Evolutionary conservation across 345 rosid genomes (phyloP).

Genomic region (Gossypium mustelinum): DNA sequence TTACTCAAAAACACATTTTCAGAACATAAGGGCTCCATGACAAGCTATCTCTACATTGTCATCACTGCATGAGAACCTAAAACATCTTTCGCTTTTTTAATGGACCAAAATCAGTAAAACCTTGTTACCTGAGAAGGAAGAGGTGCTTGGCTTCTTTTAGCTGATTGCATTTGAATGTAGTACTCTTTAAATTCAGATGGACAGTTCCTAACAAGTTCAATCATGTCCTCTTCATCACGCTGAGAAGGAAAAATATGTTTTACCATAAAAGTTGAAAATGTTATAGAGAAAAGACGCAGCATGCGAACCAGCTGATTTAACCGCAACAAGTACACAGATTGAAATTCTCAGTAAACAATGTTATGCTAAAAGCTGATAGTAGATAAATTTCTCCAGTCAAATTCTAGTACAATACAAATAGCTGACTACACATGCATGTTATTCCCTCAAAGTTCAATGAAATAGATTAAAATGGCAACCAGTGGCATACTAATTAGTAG

Average conservation of each 20-base stretch:
- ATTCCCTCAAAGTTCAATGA: background rate
- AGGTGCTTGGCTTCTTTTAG: conserved; percentile 92
- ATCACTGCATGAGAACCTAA: background rate
- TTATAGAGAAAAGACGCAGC: background rate
- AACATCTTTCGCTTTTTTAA: background rate
- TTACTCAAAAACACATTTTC: background rate
- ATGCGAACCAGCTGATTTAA: background rate
- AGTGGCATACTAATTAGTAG: background rate
- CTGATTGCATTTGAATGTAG: conserved; percentile 89
- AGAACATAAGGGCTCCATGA: background rate
- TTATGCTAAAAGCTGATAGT: background rate
- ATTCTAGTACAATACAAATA: background rate
- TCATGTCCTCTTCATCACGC: conserved; percentile 91
- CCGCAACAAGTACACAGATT: background rate
- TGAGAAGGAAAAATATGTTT: conserved; percentile 27
- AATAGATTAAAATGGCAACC: background rate
- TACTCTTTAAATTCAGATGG: conserved; percentile 77
- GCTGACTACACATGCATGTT: background rate
- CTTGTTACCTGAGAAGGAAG: conserved; percentile 71
- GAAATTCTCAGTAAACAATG: conserved; percentile 2
- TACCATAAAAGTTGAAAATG: background rate
- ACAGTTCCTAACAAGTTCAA: conserved; percentile 70
- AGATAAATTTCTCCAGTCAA: background rate
- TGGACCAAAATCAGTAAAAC: conserved; percentile 4
- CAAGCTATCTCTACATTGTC: conserved; percentile 3